A percentile compares a stretch with the other conserved stretches of the same genome.
These are phyloP conservation scores for Gossypium gossypioides DNA, from an alignment of 441 rosid species.

Conservation along the genomic window DNA sequence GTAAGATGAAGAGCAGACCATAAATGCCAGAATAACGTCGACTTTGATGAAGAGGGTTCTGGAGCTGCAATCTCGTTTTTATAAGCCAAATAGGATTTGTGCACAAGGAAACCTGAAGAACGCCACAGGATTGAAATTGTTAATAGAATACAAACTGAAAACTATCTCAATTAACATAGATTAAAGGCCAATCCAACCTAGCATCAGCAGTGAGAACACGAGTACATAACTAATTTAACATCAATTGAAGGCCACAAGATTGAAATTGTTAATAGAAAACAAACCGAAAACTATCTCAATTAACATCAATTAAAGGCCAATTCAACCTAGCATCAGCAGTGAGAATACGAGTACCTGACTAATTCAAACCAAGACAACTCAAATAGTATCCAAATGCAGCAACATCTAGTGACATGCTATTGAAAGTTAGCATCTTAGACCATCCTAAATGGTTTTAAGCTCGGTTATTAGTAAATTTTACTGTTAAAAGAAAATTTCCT, in stretches of 20 bases:
- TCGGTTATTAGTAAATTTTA: not conserved
- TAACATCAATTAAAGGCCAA: not conserved
- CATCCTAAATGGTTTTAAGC: not conserved
- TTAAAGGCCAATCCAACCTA: not conserved
- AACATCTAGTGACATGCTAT: not conserved
- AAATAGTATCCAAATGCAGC: not conserved
- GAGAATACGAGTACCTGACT: not conserved
- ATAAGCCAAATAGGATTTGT: conserved; percentile 94
- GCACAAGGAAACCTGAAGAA: conserved; percentile 70
- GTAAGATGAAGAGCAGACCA: conserved; percentile 47
- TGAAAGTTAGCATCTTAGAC: not conserved
- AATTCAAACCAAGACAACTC: not conserved
- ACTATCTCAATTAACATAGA: not conserved
- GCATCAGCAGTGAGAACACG: not conserved
- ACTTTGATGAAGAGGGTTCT: conserved; percentile 71
- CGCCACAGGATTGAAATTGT: conserved; percentile 6
- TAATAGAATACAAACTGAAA: conserved; percentile 1
- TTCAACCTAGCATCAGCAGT: not conserved
- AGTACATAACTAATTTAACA: not conserved
- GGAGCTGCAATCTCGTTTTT: conserved; percentile 93
- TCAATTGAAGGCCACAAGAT: conserved; percentile 6
- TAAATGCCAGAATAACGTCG: conserved; percentile 66
- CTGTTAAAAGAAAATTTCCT: not conserved
- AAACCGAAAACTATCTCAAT: not conserved
- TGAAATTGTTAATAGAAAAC: conserved; percentile 1